A percentile compares a stretch with the other conserved stretches of the same genome.
Conservation (phyloP, 768 basidiomycete species). For the Leccinellum albellum region DNA sequence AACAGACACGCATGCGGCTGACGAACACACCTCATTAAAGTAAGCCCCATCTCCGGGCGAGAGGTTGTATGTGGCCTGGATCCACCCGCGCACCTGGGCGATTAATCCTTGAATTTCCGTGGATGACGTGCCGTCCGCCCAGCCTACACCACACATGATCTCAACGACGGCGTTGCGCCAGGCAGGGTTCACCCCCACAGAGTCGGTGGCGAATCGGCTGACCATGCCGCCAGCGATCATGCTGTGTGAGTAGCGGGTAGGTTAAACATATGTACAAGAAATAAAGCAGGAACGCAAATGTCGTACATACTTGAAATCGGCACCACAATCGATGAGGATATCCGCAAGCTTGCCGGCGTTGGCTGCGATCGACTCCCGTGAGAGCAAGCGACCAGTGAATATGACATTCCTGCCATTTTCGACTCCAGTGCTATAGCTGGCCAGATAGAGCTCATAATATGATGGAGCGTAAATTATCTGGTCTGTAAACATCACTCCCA, state of each 20-base stretch:
- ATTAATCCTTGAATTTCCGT: constrained; percentile 4
- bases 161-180: constrained; percentile 40
- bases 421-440: background rate
- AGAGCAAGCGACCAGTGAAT: constrained; percentile 32
- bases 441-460: constrained; percentile 3
- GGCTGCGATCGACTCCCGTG: constrained; percentile 22
- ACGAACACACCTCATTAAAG: constrained; percentile 40
- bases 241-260: background rate
- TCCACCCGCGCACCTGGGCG: constrained; percentile 7
- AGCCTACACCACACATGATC: constrained; percentile 14
- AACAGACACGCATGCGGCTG: background rate
- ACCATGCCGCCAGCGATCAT: constrained; percentile 38
- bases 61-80: constrained; percentile 31
- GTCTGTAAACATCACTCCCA: constrained; percentile 2
- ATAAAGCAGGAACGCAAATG: background rate
- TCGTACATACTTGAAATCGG: background rate
- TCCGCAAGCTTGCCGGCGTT: constrained; percentile 24
- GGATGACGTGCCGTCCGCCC: constrained; percentile 20
- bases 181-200: constrained; percentile 41
- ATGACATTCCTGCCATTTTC: constrained; percentile 15
- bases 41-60: constrained; percentile 38
- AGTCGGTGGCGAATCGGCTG: constrained; percentile 30
- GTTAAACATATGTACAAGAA: background rate
- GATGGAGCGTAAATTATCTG: background rate
- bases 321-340: constrained; percentile 3